Evolutionary conservation across 768 basidiomycete species (phyloP).

Genomic region (Kwoniella bestiolae): DNA sequence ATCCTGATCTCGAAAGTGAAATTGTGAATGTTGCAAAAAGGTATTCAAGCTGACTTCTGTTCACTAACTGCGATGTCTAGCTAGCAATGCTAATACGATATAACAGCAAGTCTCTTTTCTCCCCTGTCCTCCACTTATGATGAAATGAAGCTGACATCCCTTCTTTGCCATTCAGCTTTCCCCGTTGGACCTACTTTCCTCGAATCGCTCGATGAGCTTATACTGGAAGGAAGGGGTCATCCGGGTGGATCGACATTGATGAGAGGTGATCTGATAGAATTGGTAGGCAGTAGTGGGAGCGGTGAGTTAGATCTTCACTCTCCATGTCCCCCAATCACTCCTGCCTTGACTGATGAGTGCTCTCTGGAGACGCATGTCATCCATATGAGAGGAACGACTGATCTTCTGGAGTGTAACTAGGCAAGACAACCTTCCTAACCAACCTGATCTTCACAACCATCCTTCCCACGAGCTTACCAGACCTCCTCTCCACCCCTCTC

Average conservation of each 20-base stretch:
- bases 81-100: conserved; percentile 37
- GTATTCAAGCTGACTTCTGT: too few relatives aligned
- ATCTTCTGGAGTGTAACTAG: conserved; percentile 13
- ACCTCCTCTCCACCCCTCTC: conserved; percentile 22
- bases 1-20: too few relatives aligned
- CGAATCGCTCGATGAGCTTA: conserved; percentile 34
- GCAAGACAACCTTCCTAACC: conserved; percentile 43
- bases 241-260: conserved; percentile 38
- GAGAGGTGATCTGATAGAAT: conserved; percentile 47
- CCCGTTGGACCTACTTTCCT: conserved; percentile 48
- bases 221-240: conserved; percentile 36
- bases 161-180: conserved; percentile 19
- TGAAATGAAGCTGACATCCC: not conserved
- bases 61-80: too few relatives aligned
- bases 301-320: conserved; percentile 26
- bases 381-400: not conserved
- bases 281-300: conserved; percentile 42
- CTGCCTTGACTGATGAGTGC: too few relatives aligned
- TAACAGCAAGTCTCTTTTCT: conserved; percentile 29
- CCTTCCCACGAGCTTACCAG: conserved; percentile 28
- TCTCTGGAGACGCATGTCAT: too few relatives aligned
- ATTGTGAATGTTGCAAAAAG: too few relatives aligned
- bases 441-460: conserved; percentile 45
- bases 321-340: not conserved
- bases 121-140: not conserved